These are phyloP conservation scores for Pseudotsuga menziesii DNA, from an alignment of 75 land plant species.

Conservation along the genomic window DNA sequence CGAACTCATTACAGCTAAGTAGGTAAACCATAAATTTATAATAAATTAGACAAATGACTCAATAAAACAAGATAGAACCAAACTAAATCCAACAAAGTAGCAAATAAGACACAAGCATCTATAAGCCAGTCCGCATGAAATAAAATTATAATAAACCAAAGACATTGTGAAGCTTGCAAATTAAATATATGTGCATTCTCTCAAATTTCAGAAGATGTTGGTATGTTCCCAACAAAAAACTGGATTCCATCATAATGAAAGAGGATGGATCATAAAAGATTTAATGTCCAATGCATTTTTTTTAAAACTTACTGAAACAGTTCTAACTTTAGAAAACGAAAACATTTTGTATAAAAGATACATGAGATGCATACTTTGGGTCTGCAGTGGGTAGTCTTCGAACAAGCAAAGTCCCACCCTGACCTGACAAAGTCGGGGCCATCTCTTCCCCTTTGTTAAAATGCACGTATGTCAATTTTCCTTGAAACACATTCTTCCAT, in stretches of 20 bases:
- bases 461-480: slow-evolving; percentile 63
- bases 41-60: neutral
- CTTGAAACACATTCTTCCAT: slow-evolving; percentile 62
- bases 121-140: neutral
- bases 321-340: neutral
- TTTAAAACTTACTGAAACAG: neutral
- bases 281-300: neutral
- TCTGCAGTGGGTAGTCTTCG: slow-evolving; percentile 65
- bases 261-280: neutral
- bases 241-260: too few relatives aligned
- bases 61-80: neutral
- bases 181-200: neutral
- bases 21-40: neutral
- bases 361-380: slow-evolving; percentile 42
- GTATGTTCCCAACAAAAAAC: neutral
- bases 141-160: neutral
- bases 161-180: neutral
- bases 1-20: neutral
- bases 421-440: slow-evolving; percentile 63
- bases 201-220: neutral
- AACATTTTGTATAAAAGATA: neutral
- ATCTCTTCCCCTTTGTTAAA: slow-evolving; percentile 78
- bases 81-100: neutral
- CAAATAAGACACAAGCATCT: neutral
- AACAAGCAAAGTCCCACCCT: slow-evolving; percentile 81